These are phyloP conservation scores for Phellopilus nigrolimitatus DNA, from an alignment of 1,284 basidiomycete species.

Conservation along the genomic window DNA sequence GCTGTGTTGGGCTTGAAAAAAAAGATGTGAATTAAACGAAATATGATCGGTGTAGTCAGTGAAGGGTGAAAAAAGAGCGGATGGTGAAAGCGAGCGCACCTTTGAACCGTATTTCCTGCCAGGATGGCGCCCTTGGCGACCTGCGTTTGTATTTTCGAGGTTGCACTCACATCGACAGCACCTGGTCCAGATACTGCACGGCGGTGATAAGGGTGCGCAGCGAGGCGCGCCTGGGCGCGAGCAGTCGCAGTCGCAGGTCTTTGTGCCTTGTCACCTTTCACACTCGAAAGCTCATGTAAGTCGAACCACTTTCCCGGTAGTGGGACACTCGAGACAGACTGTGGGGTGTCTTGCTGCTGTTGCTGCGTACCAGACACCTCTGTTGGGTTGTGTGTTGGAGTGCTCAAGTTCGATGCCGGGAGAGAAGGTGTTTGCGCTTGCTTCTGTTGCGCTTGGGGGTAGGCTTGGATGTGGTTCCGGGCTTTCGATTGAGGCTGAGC, in stretches of 20 bases:
- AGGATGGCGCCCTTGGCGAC: neutral
- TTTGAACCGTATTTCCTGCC: neutral
- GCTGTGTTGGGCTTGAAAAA: no score
- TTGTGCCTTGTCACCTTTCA: neutral
- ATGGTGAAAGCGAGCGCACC: constrained; percentile 4
- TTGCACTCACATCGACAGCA: neutral
- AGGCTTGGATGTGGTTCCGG: constrained; percentile 1
- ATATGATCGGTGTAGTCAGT: no score
- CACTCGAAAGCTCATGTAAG: constrained; percentile 3
- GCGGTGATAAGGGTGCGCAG: constrained; percentile 11
- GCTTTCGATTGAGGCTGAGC: constrained; percentile 4
- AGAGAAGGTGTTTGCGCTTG: neutral
- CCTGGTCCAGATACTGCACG: constrained; percentile 6
- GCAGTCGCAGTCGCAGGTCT: neutral
- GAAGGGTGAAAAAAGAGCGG: neutral
- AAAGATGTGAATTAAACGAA: no score
- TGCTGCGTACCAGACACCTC: no score
- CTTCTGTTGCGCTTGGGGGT: neutral
- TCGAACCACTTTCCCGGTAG: constrained; percentile 6
- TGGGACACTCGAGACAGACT: neutral
- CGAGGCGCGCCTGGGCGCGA: constrained; percentile 6
- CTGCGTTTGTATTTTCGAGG: neutral
- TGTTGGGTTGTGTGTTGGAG: neutral
- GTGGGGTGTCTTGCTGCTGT: no score
- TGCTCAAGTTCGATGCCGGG: neutral